A percentile compares a stretch with the other conserved stretches of the same genome.
phyloP scores from a whole-genome alignment of 2,329 filamentous ascomycete genomes.

The Blumeria graminis region DNA sequence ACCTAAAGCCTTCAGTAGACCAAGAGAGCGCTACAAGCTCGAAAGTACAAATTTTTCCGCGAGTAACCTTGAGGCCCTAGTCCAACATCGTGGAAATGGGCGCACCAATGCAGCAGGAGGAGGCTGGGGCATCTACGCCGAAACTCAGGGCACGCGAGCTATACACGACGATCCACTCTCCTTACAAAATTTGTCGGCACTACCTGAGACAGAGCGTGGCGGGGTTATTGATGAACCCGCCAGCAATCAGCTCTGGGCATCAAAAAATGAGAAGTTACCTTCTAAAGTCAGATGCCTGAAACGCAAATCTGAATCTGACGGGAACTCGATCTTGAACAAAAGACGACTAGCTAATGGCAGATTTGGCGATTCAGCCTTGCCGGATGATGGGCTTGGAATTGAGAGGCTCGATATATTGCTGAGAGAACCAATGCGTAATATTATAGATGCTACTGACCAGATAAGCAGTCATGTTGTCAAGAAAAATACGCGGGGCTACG shows the following conservation, averaged over 20 bases:
- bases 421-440: conserved; percentile 28
- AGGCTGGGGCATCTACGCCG: conserved; percentile 58
- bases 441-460: not conserved
- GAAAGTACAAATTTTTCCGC: conserved; percentile 43
- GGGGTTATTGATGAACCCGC: not conserved
- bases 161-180: conserved; percentile 21
- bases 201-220: not conserved
- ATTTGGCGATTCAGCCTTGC: conserved; percentile 37
- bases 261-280: not conserved
- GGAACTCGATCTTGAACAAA: conserved; percentile 25
- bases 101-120: conserved; percentile 49
- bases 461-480: too few species aligned
- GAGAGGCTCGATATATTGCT: conserved; percentile 36
- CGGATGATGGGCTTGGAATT: conserved; percentile 33
- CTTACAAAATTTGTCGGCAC: too few species aligned
- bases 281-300: conserved; percentile 3
- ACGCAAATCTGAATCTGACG: conserved; percentile 13
- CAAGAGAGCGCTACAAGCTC: conserved; percentile 46
- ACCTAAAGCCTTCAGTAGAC: conserved; percentile 57
- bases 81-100: conserved; percentile 43
- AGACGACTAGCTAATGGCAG: conserved; percentile 38
- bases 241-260: conserved; percentile 3
- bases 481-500: too few species aligned
- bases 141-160: conserved; percentile 21
- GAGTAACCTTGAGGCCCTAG: conserved; percentile 43